Evolutionary conservation across 345 rosid genomes (phyloP), one percentile per base, ranked within the genome.

Genomic region (Linum lewisii): DNA sequence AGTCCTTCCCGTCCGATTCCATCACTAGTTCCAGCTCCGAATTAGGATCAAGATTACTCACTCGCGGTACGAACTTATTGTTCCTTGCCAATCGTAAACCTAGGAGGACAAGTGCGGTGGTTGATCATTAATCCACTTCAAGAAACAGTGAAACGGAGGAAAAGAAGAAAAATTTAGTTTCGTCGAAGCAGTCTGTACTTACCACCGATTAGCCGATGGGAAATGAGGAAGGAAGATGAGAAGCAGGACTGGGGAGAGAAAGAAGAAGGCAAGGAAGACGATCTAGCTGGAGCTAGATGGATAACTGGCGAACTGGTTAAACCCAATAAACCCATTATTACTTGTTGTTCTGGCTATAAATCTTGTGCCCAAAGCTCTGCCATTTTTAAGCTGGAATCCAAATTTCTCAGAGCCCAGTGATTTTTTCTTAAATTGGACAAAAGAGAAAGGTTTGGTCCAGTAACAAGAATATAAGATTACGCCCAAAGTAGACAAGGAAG

Each of bases 1-100:
- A 49, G 42, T 72, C 84, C 20, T 19, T 24, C 65, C 65, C 74
- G 9, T 50, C 68, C 14, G 76, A 58, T 63, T 82, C 87, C 82
- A 83, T 77, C 13, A 50, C 26, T 37, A 49, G 34, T 37, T 65
- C 37, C 75, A 70, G 80, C 59, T 75, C 63, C 75, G 13, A 42
- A 42, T 63, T 73, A 49, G 10, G 56, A 54, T 68, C 60, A 60
- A 76, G 24, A 63, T 59, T 76, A 62, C 38, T 59, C 19, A 63
- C 66, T 13, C 70, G 34, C 21, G 70, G 57, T 37, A 63, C 38
- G 22, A 52, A 52, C 25, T 59, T 70, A 49, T 59, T 73, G 57
- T 67, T 64, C 58, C 79, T 86, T 81, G 63, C 62, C 51, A 13
- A 49, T 21, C 21, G 0, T 8, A 7, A 64, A 24, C n/a, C n/a